These are phyloP conservation scores for Aspergillus bridgeri DNA, from an alignment of 495 filamentous ascomycete species.

Conservation along the genomic window DNA sequence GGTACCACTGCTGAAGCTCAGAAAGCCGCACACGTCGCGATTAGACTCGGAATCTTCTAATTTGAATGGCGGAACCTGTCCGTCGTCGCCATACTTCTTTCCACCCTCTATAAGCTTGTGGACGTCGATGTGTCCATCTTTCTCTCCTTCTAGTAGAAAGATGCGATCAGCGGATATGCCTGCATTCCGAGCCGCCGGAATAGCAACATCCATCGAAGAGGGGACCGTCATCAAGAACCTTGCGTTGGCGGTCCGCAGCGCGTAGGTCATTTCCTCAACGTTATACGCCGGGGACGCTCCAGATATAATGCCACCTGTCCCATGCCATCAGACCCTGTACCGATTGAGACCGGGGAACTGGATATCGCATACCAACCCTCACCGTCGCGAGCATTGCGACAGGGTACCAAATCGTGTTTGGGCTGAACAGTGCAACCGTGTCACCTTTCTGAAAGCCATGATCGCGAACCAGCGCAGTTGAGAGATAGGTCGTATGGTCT, in stretches of 20 bases:
- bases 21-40: slow-evolving; percentile 51
- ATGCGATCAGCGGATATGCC: slow-evolving; percentile 49
- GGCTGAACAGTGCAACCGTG: slow-evolving; percentile 53
- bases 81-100: slow-evolving; percentile 24
- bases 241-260: slow-evolving; percentile 49
- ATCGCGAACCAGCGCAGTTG: slow-evolving; percentile 51
- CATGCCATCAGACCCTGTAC: neutral
- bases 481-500: slow-evolving; percentile 48
- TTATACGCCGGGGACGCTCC: slow-evolving; percentile 59
- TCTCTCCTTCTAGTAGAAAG: slow-evolving; percentile 52
- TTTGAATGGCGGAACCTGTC: slow-evolving; percentile 40
- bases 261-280: slow-evolving; percentile 60
- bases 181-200: slow-evolving; percentile 47
- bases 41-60: slow-evolving; percentile 50
- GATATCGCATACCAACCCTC: slow-evolving; percentile 35
- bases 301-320: slow-evolving; percentile 46
- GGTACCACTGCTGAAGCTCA: slow-evolving; percentile 51
- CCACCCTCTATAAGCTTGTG: slow-evolving; percentile 48
- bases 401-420: slow-evolving; percentile 60
- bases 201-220: slow-evolving; percentile 46
- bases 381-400: slow-evolving; percentile 54
- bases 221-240: slow-evolving; percentile 56
- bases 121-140: slow-evolving; percentile 46
- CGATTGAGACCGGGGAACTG: neutral
- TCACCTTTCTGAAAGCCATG: slow-evolving; percentile 48